Base-by-base conservation (phyloP, 1,284 basidiomycete genomes). In the Rhodofomes roseus region DNA sequence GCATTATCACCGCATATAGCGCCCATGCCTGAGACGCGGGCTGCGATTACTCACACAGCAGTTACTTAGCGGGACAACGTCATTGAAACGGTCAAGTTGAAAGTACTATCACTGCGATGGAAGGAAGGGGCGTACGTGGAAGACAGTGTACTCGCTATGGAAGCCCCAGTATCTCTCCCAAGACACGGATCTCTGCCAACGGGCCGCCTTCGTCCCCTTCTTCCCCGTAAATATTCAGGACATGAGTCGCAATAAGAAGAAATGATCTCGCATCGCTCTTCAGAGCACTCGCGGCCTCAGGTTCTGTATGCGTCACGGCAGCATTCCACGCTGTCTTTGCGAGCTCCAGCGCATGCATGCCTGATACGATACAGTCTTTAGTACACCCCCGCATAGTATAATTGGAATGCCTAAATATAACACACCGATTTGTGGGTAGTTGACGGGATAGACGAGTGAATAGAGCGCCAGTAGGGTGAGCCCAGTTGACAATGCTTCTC, bases 361-460 rank as follows among this genome's bases (percentile, higher is more conserved):
- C 89, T 91, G 57, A 56, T 23, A 40, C 56, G 43, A 25, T n/a
- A 53, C 22, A 25, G 48, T 31, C 22, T 46, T 59, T 36, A 62
- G 31, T 34, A 22, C 46, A 25, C 22, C 12, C n/a, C n/a, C 29
- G 9, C 39, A 25, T 6, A 12, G 34, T n/a, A 48, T 16, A 54
- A 22, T 27, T 27, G 39, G 23, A 25, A 29, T 55, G 9, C 23
- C 37, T 29, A 48, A 27, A 18, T 29, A 18, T 48, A 48, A 73
- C 80, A 64, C 56, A 89, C 90, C 90, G n/a, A 85, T 88, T 65
- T 90, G 87, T 31, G 90, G 90, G 70, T 90, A 91, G 65, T 85
- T 85, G 4, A 72, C 74, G 1, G 90, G 88, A 67, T 92, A 92
- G 36, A 90, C 73, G 58, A 87, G 67, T 7, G 79, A 66, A 70